Base-by-base conservation (phyloP, 306 rosid genomes). In the Mucuna pruriens region DNA sequence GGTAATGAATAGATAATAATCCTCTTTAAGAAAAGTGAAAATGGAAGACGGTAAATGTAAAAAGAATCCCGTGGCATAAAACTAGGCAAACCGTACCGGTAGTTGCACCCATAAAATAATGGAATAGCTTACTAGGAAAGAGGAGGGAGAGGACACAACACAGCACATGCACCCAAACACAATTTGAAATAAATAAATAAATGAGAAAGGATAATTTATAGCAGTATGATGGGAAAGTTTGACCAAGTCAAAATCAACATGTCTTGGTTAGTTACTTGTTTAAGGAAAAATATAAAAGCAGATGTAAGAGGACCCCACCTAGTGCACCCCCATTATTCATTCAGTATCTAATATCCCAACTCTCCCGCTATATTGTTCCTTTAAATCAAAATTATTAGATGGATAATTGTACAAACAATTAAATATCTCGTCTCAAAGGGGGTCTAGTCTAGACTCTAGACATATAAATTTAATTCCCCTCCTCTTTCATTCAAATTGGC, bases 191-290 rank as follows among this genome's bases (percentile, higher is more conserved):
- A 17, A 8, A 9, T 34, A 13, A 33, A 2, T 2, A 2, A 2
- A 55, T 25, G 66, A 11, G 70, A 64, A 63, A 3, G 26, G 31
- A 39, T 38, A 36, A 13, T 45, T 1, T 13, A 13, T 13, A 48
- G 20, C 4, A 25, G 10, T 10, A n/a, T 31, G 61, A 44, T 7
- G 1, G 22, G 52, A 25, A 44, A 15, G 36, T 77, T 82, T 85
- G 89, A 86, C 86, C 80, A 19, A 38, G 82, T 79, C 84, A 79
- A 74, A 68, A 86, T 73, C 20, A 58, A 19, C 0, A 51, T 72
- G 74, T 58, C 48, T 45, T 52, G 8, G 78, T 77, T 71, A 62
- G 83, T 49, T 81, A 75, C 84, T 58, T 36, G 65, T 65, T 77
- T 20, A 1, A 31, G 62, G 75, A 42, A 80, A 75, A 77, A 64